Conservation (phyloP, 2,329 filamentous ascomycete genomes). For the Zasmidium angulare region DNA sequence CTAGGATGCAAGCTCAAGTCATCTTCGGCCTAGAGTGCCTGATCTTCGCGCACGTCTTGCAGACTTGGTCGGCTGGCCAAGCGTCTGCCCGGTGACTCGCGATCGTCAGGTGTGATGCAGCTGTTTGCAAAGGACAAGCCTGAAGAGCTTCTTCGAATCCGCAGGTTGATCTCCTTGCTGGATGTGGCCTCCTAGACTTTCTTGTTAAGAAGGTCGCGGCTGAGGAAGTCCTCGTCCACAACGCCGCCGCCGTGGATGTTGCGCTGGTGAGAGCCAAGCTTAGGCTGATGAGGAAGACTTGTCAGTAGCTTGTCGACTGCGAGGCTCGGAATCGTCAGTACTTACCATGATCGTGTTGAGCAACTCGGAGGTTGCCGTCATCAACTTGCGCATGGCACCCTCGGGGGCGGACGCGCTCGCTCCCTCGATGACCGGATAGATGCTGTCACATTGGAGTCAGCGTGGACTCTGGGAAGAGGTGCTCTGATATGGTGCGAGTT, state of each 20-base stretch:
- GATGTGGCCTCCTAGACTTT: constrained; percentile 5
- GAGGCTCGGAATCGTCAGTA: neutral
- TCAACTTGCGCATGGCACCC: constrained; percentile 25
- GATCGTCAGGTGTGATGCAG: neutral
- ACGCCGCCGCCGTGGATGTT: constrained; percentile 31
- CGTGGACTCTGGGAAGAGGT: neutral
- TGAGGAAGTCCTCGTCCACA: constrained; percentile 25
- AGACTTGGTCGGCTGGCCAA: neutral
- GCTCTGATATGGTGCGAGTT: neutral
- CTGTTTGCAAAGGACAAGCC: neutral
- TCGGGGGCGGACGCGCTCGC: constrained; percentile 18
- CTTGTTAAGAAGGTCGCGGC: constrained; percentile 13
- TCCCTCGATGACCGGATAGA: constrained; percentile 28
- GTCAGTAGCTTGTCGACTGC: neutral
- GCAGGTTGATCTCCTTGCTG: neutral
- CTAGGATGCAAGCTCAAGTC: neutral
- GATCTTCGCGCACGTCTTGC: neutral
- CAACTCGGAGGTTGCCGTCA: constrained; percentile 27
- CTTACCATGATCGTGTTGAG: constrained; percentile 19
- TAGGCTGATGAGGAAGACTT: constrained; percentile 1
- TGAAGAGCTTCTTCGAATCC: neutral
- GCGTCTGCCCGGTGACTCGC: neutral
- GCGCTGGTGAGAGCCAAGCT: constrained; percentile 27
- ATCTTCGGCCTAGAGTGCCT: neutral
- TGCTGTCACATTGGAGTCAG: constrained; percentile 12